These are phyloP conservation scores for Zygosaccharomyces bisporus DNA, from an alignment of 805 yeast species.

Conservation along the genomic window DNA sequence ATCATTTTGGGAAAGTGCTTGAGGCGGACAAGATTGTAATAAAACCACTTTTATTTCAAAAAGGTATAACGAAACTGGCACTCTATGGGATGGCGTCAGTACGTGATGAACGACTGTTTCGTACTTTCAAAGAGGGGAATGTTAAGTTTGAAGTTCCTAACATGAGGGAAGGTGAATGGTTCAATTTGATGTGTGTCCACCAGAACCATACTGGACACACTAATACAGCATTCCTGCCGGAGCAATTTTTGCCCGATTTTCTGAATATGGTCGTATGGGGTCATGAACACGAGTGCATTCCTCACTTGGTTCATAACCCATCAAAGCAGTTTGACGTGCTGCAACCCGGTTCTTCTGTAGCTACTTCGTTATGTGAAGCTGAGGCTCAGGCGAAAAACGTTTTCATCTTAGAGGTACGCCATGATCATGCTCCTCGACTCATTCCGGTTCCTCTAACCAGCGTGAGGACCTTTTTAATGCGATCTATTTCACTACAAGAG, in stretches of 20 bases:
- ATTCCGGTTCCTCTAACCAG: constrained; percentile 43
- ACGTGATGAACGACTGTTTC: constrained; percentile 80
- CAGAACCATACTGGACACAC: constrained; percentile 87
- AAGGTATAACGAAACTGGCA: constrained; percentile 78
- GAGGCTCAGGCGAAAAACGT: constrained; percentile 75
- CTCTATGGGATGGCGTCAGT: constrained; percentile 86
- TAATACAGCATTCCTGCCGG: constrained; percentile 79
- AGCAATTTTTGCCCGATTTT: constrained; percentile 73
- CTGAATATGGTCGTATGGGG: constrained; percentile 91
- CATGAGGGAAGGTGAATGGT: constrained; percentile 62
- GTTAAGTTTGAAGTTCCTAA: constrained; percentile 76
- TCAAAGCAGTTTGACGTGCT: constrained; percentile 66
- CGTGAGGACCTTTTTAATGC: constrained; percentile 79
- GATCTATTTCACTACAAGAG: constrained; percentile 52
- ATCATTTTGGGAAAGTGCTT: constrained; percentile 81
- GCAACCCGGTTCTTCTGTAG: constrained; percentile 93
- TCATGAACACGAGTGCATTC: constrained; percentile 93
- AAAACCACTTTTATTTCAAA: constrained; percentile 73
- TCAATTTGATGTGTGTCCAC: constrained; percentile 80
- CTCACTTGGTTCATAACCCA: constrained; percentile 56
- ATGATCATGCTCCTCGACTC: constrained; percentile 55
- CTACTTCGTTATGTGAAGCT: constrained; percentile 82
- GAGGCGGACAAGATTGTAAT: constrained; percentile 72
- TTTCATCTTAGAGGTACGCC: constrained; percentile 62
- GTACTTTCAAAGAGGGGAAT: constrained; percentile 75